Evolutionary conservation across 2,329 filamentous ascomycete species (phyloP), one percentile per base, ranked within the genome.

Genomic region (Sclerotinia subarctica): DNA sequence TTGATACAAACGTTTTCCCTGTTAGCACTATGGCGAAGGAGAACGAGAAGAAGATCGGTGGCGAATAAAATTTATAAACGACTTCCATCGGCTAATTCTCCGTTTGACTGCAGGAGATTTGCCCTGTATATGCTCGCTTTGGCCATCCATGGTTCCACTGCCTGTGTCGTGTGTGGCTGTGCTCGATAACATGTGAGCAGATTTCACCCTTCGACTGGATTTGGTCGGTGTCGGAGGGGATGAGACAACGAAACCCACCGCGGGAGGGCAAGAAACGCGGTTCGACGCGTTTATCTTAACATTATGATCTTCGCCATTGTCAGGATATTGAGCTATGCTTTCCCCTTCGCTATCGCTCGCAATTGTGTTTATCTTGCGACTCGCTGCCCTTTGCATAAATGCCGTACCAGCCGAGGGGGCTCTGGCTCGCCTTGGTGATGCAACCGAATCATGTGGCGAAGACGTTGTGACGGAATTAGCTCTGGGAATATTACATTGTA

Each of bases 361-460:
- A 44, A 73, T 70, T 15, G 71, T 74, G 51, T 70, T 74, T 17
- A 68, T 69, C 64, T 70, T 72, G 24, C 75, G 73, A 29, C 73
- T 73, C 47, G 73, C 70, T 49, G 71, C 72, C 32, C 74, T 73
- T 67, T 82, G 80, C 76, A 84, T 79, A 64, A 81, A 84, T 5
- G 81, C 80, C 1, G 81, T 80, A 0, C 83, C 83, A 0, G 80
- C 81, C 53, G 82, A 84, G 4, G 81, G 80, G 2, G 82, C 78
- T 63, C 59, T 80, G 2, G 81, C 49, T 32, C 82, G 78, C 44
- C 78, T 79, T 32, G 81, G 80, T 10, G 64, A 63, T 24, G 49
- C 17, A n/a, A 66, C 29, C 15, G n/a, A 54, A 26, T 75, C 74
- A 6, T 70, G 70, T 21, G 51, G 32, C 11, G 56, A 68, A 67